Evolutionary conservation across 179 eudicot genomes (phyloP).

Genomic region (Silene vulgaris): DNA sequence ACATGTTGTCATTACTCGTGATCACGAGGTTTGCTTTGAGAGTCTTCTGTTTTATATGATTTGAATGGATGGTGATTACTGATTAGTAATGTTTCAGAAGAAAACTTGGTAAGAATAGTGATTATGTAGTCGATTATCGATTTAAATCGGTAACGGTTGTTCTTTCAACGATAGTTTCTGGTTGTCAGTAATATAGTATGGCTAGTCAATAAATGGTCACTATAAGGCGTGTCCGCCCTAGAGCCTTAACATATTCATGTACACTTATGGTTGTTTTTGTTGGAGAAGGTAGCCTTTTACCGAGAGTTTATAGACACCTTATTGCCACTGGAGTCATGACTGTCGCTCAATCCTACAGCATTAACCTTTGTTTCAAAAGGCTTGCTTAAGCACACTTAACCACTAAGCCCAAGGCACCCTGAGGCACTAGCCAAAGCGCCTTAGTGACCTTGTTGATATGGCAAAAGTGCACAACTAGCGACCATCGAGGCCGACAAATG

Average conservation of each 20-base stretch:
- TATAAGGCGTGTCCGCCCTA: background rate
- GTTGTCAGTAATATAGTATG: background rate
- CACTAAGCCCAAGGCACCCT: too few species aligned
- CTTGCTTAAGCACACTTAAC: too few species aligned
- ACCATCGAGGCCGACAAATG: too few species aligned
- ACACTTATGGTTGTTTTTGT: background rate
- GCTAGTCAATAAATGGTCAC: background rate
- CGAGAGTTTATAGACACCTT: background rate
- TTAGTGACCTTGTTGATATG: too few species aligned
- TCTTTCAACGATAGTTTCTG: background rate
- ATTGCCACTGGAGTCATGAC: background rate
- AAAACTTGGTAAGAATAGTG: background rate
- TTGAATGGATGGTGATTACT: constrained; percentile 2
- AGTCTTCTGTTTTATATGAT: background rate
- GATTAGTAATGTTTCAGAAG: background rate
- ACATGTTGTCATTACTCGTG: constrained; percentile 7
- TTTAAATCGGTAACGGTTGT: background rate
- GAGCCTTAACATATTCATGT: too few species aligned
- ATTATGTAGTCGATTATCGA: background rate
- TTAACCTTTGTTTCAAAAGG: too few species aligned
- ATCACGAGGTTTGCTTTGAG: background rate
- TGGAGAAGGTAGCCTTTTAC: constrained; percentile 1
- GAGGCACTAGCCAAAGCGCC: too few species aligned
- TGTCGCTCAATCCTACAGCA: background rate
- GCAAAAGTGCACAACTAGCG: too few species aligned